Evolutionary conservation across 345 rosid genomes (phyloP), one percentile per base, ranked within the genome.

Genomic region (Corchorus capsularis): DNA sequence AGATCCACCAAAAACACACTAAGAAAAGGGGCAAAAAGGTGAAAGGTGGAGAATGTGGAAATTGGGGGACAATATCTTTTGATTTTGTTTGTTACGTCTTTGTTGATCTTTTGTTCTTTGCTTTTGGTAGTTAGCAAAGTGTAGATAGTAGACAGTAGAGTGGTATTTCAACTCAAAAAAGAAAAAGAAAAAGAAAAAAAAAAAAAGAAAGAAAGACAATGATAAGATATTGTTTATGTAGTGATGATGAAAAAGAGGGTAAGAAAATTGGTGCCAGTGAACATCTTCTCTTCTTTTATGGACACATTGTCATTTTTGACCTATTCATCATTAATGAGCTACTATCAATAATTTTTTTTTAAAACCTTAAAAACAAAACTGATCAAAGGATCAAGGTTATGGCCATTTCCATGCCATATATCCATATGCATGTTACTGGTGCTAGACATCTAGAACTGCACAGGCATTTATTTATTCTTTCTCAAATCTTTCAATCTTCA

Each of bases 41-140:
- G 39, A 82, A 77, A 78, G 63, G 64, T 55, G 69, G 37, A 76
- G 86, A 77, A 80, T 79, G 81, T 80, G 78, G 89, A 82, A 82
- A 80, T 60, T 57, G 79, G 85, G 82, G 34, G 80, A 82, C 83
- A 79, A 69, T 32, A 80, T 82, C 85, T 80, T 82, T 83, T 76
- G 78, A 74, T 81, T 85, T 81, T 77, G 82, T 75, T 63, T 64
- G 77, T 82, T 4, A 61, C 81, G 87, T 84, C 86, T 72, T 78
- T 82, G 79, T 77, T 79, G 64, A 11, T 81, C 70, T 46, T 74
- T 80, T 74, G 72, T 12, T 80, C 61, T 82, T 74, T 75, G 71
- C 81, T 75, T 84, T 81, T 78, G 72, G 79, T 68, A 10, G 84
- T 62, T 78, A 59, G 76, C 59, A 74, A 77, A 27, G 27, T 27